A percentile compares a stretch with the other conserved stretches of the same genome.
These are phyloP conservation scores for Kluyveromyces siamensis DNA, from an alignment of 805 yeast species.

Conservation along the genomic window DNA sequence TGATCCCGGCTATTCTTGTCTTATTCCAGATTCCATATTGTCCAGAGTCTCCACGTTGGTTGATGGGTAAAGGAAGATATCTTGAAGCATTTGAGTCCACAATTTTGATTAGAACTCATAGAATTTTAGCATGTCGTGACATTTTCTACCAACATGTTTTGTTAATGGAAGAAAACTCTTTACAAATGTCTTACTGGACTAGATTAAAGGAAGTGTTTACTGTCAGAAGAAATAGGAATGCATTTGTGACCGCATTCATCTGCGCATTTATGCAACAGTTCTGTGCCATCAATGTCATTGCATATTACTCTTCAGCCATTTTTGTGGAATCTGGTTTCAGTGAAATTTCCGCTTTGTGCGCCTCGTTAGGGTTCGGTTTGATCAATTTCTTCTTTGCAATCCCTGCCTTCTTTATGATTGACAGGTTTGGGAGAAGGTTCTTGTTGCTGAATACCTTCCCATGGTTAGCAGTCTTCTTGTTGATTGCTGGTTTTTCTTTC, in stretches of 20 bases:
- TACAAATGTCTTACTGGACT: conserved; percentile 36
- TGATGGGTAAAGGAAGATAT: conserved; percentile 62
- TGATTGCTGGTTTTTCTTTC: conserved; percentile 63
- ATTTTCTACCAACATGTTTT: conserved; percentile 59
- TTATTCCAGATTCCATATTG: conserved; percentile 53
- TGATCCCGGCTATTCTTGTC: conserved; percentile 56
- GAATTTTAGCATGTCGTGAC: conserved; percentile 61
- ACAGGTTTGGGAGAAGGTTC: conserved; percentile 64
- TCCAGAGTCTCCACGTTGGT: conserved; percentile 73
- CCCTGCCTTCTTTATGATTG: conserved; percentile 77
- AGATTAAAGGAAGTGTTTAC: conserved; percentile 53
- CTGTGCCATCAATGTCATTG: conserved; percentile 85
- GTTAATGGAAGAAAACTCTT: conserved; percentile 51
- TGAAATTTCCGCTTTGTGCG: conserved; percentile 55
- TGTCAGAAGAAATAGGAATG: conserved; percentile 75
- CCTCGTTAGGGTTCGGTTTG: conserved; percentile 83
- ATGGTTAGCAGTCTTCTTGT: conserved; percentile 48
- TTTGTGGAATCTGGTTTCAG: conserved; percentile 60
- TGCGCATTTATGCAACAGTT: conserved; percentile 88
- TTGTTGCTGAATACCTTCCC: conserved; percentile 54
- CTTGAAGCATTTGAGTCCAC: conserved; percentile 48
- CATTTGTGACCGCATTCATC: conserved; percentile 69
- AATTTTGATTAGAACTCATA: conserved; percentile 38
- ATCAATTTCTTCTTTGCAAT: conserved; percentile 71
- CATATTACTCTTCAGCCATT: conserved; percentile 73